Evolutionary conservation across 2,329 filamentous ascomycete genomes (phyloP).

Genomic region (Fulvia fulva): DNA sequence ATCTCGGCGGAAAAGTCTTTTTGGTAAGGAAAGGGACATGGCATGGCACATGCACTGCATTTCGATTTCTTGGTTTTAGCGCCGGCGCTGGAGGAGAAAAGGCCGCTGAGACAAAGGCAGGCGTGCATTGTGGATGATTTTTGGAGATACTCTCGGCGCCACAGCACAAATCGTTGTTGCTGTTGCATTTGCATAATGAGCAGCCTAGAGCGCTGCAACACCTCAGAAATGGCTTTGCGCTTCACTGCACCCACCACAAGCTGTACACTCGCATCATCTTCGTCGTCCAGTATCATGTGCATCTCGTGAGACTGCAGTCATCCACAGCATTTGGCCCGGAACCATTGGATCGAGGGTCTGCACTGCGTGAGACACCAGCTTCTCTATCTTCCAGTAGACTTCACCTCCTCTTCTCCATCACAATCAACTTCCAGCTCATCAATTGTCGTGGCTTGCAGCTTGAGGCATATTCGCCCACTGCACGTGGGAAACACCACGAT

Average conservation of each 20-base stretch:
- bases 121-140: not conserved
- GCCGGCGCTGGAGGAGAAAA: constrained; percentile 23
- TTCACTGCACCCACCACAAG: not conserved
- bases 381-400: not conserved
- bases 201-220: not conserved
- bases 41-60: not conserved
- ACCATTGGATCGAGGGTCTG: not conserved
- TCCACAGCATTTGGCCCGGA: not conserved
- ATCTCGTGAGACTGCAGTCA: not conserved
- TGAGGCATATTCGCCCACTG: not conserved
- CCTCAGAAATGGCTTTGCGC: not conserved
- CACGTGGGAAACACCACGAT: not conserved
- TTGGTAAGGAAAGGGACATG: not conserved
- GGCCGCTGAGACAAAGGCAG: not conserved
- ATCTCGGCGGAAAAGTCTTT: not conserved
- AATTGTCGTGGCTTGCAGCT: not conserved
- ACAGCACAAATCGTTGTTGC: not conserved
- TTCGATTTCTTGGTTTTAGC: constrained; percentile 14
- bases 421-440: not conserved
- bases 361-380: not conserved
- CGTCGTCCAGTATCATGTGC: not conserved
- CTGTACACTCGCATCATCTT: not conserved
- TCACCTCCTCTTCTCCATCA: not conserved
- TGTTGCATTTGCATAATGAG: not conserved
- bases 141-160: not conserved